A percentile compares a stretch with the other conserved stretches of the same genome.
Conservation (phyloP, 192 early-diverging fungal genomes). For the Spizellomyces punctatus region DNA sequence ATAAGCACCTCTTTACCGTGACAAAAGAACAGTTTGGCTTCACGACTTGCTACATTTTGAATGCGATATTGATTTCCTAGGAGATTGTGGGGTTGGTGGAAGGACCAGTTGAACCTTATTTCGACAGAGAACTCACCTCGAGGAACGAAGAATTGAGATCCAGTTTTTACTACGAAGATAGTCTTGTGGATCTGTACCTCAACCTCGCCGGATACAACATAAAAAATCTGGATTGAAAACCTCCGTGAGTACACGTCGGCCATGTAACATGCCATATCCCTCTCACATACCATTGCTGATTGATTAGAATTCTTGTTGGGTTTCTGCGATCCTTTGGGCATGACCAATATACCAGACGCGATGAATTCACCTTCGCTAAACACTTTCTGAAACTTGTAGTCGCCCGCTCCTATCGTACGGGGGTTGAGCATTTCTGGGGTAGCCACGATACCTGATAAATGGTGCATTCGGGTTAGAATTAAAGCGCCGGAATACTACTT, state of each 20-base stretch:
- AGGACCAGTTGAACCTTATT: neutral
- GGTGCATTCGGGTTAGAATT: neutral
- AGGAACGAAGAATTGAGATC: slow-evolving; percentile 54
- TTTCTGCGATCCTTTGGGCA: slow-evolving; percentile 55
- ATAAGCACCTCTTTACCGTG: slow-evolving; percentile 32
- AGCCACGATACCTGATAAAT: slow-evolving; percentile 35
- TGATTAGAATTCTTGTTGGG: slow-evolving; percentile 50
- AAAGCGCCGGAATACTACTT: neutral
- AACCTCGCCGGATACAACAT: slow-evolving; percentile 46
- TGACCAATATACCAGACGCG: slow-evolving; percentile 51
- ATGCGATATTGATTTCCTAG: slow-evolving; percentile 48
- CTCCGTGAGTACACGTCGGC: neutral
- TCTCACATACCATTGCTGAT: slow-evolving; percentile 49
- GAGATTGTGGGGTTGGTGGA: neutral
- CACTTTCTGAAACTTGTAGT: slow-evolving; percentile 55
- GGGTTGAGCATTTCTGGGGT: slow-evolving; percentile 44
- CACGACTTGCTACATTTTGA: slow-evolving; percentile 29
- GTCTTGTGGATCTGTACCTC: slow-evolving; percentile 47
- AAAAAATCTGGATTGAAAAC: slow-evolving; percentile 38
- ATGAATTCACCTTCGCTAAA: slow-evolving; percentile 58
- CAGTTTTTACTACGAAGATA: slow-evolving; percentile 43
- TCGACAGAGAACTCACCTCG: slow-evolving; percentile 42
- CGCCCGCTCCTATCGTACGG: slow-evolving; percentile 25
- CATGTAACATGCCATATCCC: neutral
- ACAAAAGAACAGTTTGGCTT: slow-evolving; percentile 44